These are phyloP conservation scores for Glutinoglossum americanum DNA, from an alignment of 495 filamentous ascomycete genomes.

Conservation along the genomic window DNA sequence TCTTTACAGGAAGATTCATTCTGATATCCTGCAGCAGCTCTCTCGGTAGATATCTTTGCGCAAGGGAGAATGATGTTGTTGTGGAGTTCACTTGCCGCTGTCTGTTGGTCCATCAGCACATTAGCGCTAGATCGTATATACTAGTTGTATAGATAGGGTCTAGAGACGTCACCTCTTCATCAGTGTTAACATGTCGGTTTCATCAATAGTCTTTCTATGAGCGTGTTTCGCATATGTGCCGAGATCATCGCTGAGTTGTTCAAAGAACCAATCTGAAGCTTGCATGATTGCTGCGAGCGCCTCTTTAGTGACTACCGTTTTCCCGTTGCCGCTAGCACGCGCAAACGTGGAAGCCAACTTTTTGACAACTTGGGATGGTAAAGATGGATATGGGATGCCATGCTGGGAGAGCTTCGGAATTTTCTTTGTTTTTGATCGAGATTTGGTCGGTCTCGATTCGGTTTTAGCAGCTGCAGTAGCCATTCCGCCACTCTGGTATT, in stretches of 20 bases:
- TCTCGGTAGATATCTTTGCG: conserved; percentile 58
- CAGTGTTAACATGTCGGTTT: conserved; percentile 57
- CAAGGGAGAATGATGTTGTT: conserved; percentile 64
- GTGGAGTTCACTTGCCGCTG: conserved; percentile 53
- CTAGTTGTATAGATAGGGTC: conserved; percentile 12
- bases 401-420: conserved; percentile 43
- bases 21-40: conserved; percentile 67
- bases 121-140: background rate
- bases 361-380: conserved; percentile 49
- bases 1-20: conserved; percentile 34
- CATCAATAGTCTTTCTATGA: conserved; percentile 64
- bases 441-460: conserved; percentile 11
- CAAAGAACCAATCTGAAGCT: conserved; percentile 75
- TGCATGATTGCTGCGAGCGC: conserved; percentile 51
- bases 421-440: conserved; percentile 21
- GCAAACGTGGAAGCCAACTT: conserved; percentile 52
- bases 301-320: conserved; percentile 46
- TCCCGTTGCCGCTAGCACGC: conserved; percentile 31
- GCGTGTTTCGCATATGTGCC: conserved; percentile 63
- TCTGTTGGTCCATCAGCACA: conserved; percentile 21
- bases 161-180: conserved; percentile 45
- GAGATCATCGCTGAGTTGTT: conserved; percentile 62
- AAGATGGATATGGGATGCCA: conserved; percentile 51
- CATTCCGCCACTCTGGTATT: background rate
- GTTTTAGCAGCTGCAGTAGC: conserved; percentile 9